These are phyloP conservation scores for Scheffersomyces coipomensis DNA, from an alignment of 805 yeast genomes.

Conservation along the genomic window DNA sequence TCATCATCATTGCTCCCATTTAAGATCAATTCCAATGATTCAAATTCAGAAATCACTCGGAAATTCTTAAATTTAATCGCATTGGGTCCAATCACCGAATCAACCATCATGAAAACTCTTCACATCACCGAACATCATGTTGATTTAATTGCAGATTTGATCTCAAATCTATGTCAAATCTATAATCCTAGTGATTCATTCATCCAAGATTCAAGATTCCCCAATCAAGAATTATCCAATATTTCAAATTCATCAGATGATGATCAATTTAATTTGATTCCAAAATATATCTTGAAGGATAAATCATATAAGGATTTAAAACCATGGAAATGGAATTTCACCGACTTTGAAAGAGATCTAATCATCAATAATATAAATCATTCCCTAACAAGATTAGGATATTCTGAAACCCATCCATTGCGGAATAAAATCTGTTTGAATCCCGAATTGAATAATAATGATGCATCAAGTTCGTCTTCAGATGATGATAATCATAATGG, in stretches of 20 bases:
- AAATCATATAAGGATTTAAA: constrained; percentile 39
- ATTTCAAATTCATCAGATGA: background rate
- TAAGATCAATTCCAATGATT: constrained; percentile 4
- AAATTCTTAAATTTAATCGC: constrained; percentile 47
- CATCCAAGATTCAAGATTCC: constrained; percentile 27
- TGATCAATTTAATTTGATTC: background rate
- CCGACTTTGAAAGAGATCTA: constrained; percentile 27
- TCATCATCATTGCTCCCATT: background rate
- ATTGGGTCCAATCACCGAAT: constrained; percentile 43
- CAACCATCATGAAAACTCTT: constrained; percentile 19
- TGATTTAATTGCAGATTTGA: constrained; percentile 7
- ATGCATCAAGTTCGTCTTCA: background rate
- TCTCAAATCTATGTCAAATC: constrained; percentile 27
- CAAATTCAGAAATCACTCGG: constrained; percentile 3
- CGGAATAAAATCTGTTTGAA: constrained; percentile 27
- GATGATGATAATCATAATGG: background rate
- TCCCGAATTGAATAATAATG: constrained; percentile 2
- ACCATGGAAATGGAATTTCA: constrained; percentile 37
- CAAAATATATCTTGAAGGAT: constrained; percentile 32
- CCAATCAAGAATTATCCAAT: constrained; percentile 13
- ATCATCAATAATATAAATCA: constrained; percentile 32
- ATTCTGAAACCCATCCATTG: constrained; percentile 42
- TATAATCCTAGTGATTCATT: constrained; percentile 31
- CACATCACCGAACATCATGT: constrained; percentile 8
- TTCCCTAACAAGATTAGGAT: constrained; percentile 42